Percentiles rank a stretch among this genome's conserved stretches.
Evolutionary conservation across 768 basidiomycete species (phyloP).

Genomic region (Leccinum disarticulatum): DNA sequence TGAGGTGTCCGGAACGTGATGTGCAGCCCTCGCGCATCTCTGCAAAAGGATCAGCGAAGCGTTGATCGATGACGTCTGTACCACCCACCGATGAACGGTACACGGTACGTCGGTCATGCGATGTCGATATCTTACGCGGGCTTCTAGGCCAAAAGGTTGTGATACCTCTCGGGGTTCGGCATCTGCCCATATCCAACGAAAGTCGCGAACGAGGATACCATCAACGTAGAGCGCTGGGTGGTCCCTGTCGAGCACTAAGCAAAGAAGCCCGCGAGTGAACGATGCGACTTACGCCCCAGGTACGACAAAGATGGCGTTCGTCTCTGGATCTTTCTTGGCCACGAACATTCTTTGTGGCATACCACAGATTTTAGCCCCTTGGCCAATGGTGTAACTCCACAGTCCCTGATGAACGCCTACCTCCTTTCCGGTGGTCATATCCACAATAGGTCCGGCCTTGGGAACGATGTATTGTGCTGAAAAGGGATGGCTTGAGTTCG

Average conservation of each 20-base stretch:
- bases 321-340: slow-evolving; percentile 58
- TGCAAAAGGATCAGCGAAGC: slow-evolving; percentile 13
- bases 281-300: slow-evolving; percentile 56
- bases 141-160: slow-evolving; percentile 43
- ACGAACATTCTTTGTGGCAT: slow-evolving; percentile 67
- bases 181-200: slow-evolving; percentile 78
- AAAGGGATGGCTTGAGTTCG: not conserved
- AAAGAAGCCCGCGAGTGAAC: not conserved
- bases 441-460: slow-evolving; percentile 67
- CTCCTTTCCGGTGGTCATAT: slow-evolving; percentile 50
- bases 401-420: slow-evolving; percentile 70
- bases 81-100: slow-evolving; percentile 47
- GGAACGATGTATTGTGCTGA: slow-evolving; percentile 76
- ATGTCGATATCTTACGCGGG: slow-evolving; percentile 67
- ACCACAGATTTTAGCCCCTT: slow-evolving; percentile 68
- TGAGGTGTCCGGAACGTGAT: slow-evolving; percentile 60
- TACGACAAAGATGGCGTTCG: slow-evolving; percentile 75
- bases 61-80: not conserved
- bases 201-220: slow-evolving; percentile 44
- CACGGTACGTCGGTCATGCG: slow-evolving; percentile 58
- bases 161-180: slow-evolving; percentile 48
- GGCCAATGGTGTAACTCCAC: slow-evolving; percentile 86
- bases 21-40: slow-evolving; percentile 27
- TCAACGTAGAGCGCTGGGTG: slow-evolving; percentile 55
- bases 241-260: slow-evolving; percentile 39